Conservation (phyloP, 805 yeast species). For the Yamadazyma akitaensis region DNA sequence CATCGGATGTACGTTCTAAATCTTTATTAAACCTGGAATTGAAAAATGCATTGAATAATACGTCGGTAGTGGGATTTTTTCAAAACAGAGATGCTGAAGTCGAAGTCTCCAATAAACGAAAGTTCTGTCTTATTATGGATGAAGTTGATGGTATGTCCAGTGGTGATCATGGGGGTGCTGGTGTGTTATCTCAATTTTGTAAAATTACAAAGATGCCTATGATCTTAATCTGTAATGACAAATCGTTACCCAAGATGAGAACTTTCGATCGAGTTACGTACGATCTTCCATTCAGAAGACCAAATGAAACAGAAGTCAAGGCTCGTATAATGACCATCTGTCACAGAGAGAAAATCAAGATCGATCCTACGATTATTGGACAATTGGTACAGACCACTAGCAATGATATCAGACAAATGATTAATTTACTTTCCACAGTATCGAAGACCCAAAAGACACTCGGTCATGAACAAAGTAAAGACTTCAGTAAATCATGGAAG, state of each 20-base stretch:
- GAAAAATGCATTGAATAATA: slow-evolving; percentile 70
- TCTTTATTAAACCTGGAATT: slow-evolving; percentile 65
- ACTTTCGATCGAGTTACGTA: slow-evolving; percentile 83
- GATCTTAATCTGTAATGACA: slow-evolving; percentile 91
- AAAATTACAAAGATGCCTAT: slow-evolving; percentile 83
- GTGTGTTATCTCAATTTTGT: slow-evolving; percentile 85
- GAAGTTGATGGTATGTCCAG: slow-evolving; percentile 99
- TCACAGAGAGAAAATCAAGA: slow-evolving; percentile 71
- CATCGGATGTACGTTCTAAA: slow-evolving; percentile 89
- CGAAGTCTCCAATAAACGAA: slow-evolving; percentile 41
- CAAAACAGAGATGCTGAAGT: slow-evolving; percentile 28
- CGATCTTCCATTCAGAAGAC: slow-evolving; percentile 85
- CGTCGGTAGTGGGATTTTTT: slow-evolving; percentile 80
- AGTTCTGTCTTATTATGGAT: slow-evolving; percentile 89
- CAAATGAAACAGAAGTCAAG: slow-evolving; percentile 75
- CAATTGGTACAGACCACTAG: slow-evolving; percentile 80
- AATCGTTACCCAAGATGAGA: slow-evolving; percentile 89
- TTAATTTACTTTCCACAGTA: slow-evolving; percentile 82
- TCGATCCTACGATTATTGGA: slow-evolving; percentile 79
- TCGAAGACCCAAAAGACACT: slow-evolving; percentile 67
- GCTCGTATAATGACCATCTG: slow-evolving; percentile 90
- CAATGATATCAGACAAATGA: slow-evolving; percentile 92
- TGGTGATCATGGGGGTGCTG: slow-evolving; percentile 98
- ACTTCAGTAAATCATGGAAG: slow-evolving; percentile 71
- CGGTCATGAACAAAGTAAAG: slow-evolving; percentile 59